phyloP scores from a whole-genome alignment of 2,329 filamentous ascomycete genomes.

The Pseudogymnoascus sp. region DNA sequence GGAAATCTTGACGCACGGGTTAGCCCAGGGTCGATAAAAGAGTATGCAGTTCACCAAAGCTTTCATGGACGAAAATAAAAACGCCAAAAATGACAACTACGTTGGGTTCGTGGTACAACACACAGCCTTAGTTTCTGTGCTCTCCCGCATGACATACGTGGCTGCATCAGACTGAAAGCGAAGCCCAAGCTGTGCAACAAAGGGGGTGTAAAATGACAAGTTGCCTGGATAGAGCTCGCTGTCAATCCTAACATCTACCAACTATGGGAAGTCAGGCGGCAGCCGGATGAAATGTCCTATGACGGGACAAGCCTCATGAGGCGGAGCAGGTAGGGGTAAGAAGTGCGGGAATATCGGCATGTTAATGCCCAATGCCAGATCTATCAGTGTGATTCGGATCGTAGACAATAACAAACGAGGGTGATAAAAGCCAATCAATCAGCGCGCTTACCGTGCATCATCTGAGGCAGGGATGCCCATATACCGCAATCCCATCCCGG shows the following conservation, averaged over 20 bases:
- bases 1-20: conserved; percentile 2
- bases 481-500: conserved; percentile 30
- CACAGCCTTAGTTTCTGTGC: conserved; percentile 1
- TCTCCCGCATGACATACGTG: conserved; percentile 7
- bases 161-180: conserved; percentile 4
- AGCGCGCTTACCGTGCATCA: conserved; percentile 28
- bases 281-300: neutral
- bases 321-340: neutral
- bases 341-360: conserved; percentile 3
- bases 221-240: neutral
- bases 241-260: conserved; percentile 1
- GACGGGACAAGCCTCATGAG: neutral
- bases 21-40: neutral
- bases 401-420: neutral
- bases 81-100: conserved; percentile 5
- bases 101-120: conserved; percentile 3
- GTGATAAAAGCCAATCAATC: conserved; percentile 4
- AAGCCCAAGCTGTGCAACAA: conserved; percentile 1
- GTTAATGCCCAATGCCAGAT: conserved; percentile 3
- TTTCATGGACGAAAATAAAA: conserved; percentile 2
- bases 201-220: neutral
- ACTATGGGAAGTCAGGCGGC: conserved; percentile 1
- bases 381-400: neutral
- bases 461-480: conserved; percentile 27
- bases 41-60: conserved; percentile 3